These are phyloP conservation scores for Aspergillus ibericus DNA, from an alignment of 2,329 filamentous ascomycete species.

Conservation along the genomic window DNA sequence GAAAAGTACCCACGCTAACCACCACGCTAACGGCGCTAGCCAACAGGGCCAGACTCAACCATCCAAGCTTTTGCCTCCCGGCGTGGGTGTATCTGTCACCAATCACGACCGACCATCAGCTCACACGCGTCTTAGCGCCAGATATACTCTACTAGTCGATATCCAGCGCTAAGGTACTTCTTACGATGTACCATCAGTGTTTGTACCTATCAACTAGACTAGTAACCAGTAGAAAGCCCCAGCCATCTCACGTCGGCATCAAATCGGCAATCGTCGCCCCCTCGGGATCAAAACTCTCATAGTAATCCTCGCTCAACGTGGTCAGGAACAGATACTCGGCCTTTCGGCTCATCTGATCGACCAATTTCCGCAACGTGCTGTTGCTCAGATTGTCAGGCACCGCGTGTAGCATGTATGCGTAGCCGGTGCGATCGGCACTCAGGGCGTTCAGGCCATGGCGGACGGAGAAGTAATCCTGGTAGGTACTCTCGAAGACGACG, in stretches of 20 bases:
- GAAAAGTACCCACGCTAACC: background rate
- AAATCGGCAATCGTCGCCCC: slow-evolving; percentile 9
- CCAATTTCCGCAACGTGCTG: slow-evolving; percentile 3
- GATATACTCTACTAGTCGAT: background rate
- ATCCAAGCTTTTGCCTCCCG: background rate
- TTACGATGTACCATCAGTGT: too few relatives aligned
- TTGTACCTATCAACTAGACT: too few relatives aligned
- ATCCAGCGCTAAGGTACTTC: too few relatives aligned
- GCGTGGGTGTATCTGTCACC: background rate
- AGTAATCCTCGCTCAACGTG: slow-evolving; percentile 6
- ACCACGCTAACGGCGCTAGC: background rate
- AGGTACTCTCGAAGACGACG: slow-evolving; percentile 16
- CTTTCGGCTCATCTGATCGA: slow-evolving; percentile 9
- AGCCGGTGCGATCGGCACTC: background rate
- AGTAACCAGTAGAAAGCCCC: too few relatives aligned
- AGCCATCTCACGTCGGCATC: slow-evolving; percentile 5
- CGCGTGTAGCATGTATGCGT: slow-evolving; percentile 16
- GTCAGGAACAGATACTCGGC: slow-evolving; percentile 17
- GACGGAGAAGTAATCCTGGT: slow-evolving; percentile 6
- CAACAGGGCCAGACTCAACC: background rate
- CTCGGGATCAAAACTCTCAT: slow-evolving; percentile 13
- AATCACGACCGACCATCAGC: background rate
- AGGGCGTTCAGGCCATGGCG: background rate
- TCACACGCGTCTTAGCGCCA: background rate
- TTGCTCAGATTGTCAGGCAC: slow-evolving; percentile 8